Evolutionary conservation across 495 filamentous ascomycete genomes (phyloP), one percentile per base, ranked within the genome.

Genomic region (Penicillium canariense): DNA sequence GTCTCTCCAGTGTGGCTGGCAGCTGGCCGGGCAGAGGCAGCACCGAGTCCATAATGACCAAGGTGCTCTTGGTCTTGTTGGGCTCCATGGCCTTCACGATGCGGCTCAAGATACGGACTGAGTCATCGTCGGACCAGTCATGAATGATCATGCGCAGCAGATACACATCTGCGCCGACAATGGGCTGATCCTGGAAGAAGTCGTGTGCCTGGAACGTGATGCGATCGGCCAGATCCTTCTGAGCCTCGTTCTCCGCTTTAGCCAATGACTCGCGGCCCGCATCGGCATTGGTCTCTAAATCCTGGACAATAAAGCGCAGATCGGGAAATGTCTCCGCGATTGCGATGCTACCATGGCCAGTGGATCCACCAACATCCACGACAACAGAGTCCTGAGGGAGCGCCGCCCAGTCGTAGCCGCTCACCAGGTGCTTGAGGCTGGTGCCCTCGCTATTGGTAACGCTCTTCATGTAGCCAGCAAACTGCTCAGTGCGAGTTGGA

Each of bases 81-180:
- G n/a, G n/a, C n/a, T n/a, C n/a, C n/a, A n/a, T n/a, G n/a, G n/a
- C n/a, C n/a, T 35, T 10, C 32, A n/a, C 32, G 32, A 35, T 73
- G 67, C 22, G 56, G 60, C 5, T n/a, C n/a, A 84, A 52, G 46
- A 82, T 78, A 69, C 4, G 71, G 58, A n/a, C 69, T n/a, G n/a
- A n/a, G n/a, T n/a, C n/a, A n/a, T n/a, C n/a, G n/a, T n/a, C n/a
- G n/a, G n/a, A n/a, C n/a, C 75, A 76, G 55, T 84, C 78, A 52
- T 84, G 81, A 14, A 85, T 54, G 20, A 84, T 73, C 50, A 71
- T 65, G 23, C 81, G 76, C 27, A 83, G 59, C 32, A 84, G 69
- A 54, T 84, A 85, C 11, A 79, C 70, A 39, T 82, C 78, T 5
- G 81, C 82, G 12, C 63, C 61, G n/a, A 59, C 51, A 7, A 78